These are phyloP conservation scores for Lentinula detonsa DNA, from an alignment of 768 basidiomycete species.

Conservation along the genomic window DNA sequence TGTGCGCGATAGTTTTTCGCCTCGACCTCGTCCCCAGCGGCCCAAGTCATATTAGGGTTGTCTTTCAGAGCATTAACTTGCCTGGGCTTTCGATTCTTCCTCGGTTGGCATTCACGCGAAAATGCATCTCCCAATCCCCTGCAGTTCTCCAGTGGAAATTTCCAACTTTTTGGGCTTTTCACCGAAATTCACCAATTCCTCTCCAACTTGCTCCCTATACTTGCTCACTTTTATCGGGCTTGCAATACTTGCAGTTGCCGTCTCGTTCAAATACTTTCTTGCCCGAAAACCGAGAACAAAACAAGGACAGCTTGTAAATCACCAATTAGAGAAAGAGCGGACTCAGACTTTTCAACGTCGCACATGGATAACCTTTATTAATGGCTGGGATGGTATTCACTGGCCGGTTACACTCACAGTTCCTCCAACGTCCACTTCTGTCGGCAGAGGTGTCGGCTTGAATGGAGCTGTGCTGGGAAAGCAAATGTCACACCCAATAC, in stretches of 20 bases:
- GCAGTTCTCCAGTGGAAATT: background rate
- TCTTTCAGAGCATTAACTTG: background rate
- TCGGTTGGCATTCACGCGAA: background rate
- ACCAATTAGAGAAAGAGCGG: constrained; percentile 1
- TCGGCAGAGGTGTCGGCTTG: background rate
- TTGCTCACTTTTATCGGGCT: background rate
- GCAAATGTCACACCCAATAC: background rate
- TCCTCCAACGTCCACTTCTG: background rate
- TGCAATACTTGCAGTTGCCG: background rate
- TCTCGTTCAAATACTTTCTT: background rate
- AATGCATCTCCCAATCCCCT: constrained; percentile 6
- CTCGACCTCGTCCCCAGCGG: background rate
- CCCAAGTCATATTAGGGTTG: background rate
- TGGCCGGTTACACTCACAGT: background rate
- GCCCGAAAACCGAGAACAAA: background rate
- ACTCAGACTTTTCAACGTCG: background rate
- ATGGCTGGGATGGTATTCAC: background rate
- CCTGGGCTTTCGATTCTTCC: constrained; percentile 20
- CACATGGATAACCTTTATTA: background rate
- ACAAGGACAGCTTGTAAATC: background rate
- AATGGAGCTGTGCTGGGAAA: background rate
- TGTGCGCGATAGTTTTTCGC: background rate
- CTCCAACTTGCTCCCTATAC: background rate
- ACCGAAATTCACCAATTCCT: constrained; percentile 1
- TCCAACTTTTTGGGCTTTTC: background rate